Conservation (phyloP, 2,329 filamentous ascomycete species). For the Didymella exigua region DNA sequence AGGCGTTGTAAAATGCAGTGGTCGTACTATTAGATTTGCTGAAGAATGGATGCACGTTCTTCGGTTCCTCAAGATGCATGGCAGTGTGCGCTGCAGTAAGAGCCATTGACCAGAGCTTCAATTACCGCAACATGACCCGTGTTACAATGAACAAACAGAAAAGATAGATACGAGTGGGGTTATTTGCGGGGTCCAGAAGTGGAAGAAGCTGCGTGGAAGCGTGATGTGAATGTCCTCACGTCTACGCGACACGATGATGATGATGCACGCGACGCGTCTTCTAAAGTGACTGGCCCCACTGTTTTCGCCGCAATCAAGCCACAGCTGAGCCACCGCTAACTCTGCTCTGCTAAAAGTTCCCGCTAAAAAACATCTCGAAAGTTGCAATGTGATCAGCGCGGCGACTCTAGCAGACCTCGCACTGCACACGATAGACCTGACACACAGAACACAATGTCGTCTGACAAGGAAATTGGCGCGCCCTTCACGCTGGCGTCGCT, state of each 20-base stretch:
- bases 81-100: constrained; percentile 42
- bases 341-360: not conserved
- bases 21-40: constrained; percentile 36
- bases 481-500: constrained; percentile 53
- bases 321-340: constrained; percentile 1
- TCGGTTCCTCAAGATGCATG: constrained; percentile 46
- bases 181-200: not conserved
- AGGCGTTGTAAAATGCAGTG: not conserved
- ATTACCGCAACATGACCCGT: constrained; percentile 5
- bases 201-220: not conserved
- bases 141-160: not conserved
- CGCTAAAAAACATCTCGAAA: constrained; percentile 7
- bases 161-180: not conserved
- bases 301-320: not conserved
- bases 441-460: constrained; percentile 44
- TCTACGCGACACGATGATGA: constrained; percentile 9
- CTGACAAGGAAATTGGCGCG: constrained; percentile 43
- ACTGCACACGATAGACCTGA: constrained; percentile 27
- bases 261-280: constrained; percentile 20
- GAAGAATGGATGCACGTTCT: constrained; percentile 49
- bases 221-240: not conserved
- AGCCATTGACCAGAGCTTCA: constrained; percentile 40
- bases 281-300: constrained; percentile 12
- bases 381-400: constrained; percentile 20
- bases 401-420: constrained; percentile 33